A percentile compares a stretch with the other conserved stretches of the same genome.
These are phyloP conservation scores for Vicia faba DNA, from an alignment of 306 rosid genomes.

Conservation along the genomic window DNA sequence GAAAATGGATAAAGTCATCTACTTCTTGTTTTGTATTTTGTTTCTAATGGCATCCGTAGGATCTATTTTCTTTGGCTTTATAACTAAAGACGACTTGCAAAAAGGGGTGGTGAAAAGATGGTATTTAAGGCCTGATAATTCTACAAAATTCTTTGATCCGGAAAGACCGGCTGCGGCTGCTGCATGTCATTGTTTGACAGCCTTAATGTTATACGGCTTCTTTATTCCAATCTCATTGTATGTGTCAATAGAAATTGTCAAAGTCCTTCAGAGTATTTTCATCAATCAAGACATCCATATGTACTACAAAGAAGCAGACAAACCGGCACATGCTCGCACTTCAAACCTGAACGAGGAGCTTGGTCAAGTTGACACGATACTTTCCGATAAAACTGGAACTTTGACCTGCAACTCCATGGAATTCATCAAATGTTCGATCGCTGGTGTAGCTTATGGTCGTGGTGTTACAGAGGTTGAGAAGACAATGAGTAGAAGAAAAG, in stretches of 20 bases:
- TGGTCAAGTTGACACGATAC: slow-evolving; percentile 97
- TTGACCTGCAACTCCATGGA: slow-evolving; percentile 98
- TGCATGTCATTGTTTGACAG: slow-evolving; percentile 72
- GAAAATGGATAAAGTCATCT: slow-evolving; percentile 89
- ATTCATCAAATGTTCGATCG: slow-evolving; percentile 93
- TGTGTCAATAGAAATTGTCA: slow-evolving; percentile 88
- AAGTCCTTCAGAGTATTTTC: slow-evolving; percentile 87
- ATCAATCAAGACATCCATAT: slow-evolving; percentile 87
- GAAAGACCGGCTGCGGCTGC: slow-evolving; percentile 68
- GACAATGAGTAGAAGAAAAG: slow-evolving; percentile 55
- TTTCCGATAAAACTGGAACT: slow-evolving; percentile 98
- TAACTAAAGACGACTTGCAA: slow-evolving; percentile 68
- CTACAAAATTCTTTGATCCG: slow-evolving; percentile 78
- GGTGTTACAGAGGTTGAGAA: slow-evolving; percentile 85
- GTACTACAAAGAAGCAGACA: slow-evolving; percentile 91
- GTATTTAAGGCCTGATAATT: slow-evolving; percentile 86
- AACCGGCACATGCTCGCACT: slow-evolving; percentile 91
- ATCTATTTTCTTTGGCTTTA: slow-evolving; percentile 76
- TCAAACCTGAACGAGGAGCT: slow-evolving; percentile 98
- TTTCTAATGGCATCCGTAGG: slow-evolving; percentile 79
- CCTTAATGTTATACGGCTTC: slow-evolving; percentile 70
- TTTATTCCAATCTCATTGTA: slow-evolving; percentile 93
- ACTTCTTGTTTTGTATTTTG: slow-evolving; percentile 68
- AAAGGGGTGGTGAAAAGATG: slow-evolving; percentile 74
- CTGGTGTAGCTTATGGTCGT: slow-evolving; percentile 90